A percentile compares a stretch with the other conserved stretches of the same genome.
These are phyloP conservation scores for Oxytropis ochrocephala DNA, from an alignment of 306 rosid species.

Conservation along the genomic window DNA sequence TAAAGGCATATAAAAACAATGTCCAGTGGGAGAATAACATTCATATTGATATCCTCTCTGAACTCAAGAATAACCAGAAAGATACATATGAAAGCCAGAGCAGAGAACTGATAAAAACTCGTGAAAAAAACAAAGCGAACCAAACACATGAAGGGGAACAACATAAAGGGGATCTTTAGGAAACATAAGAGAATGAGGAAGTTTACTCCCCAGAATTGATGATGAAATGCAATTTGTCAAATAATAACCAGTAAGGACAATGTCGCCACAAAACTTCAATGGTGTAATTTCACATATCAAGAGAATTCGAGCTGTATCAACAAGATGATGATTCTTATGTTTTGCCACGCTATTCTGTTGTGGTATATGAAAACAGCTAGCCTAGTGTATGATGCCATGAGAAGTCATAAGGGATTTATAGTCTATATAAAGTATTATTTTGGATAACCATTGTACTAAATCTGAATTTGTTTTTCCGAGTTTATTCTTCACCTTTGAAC, in stretches of 20 bases:
- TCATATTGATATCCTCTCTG: no score
- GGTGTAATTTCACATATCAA: neutral
- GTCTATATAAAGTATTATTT: no score
- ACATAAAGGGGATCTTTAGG: neutral
- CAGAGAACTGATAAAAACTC: neutral
- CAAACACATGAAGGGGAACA: neutral
- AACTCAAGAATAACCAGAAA: neutral
- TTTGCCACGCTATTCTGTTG: neutral
- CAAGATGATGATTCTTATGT: neutral
- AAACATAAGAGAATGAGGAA: neutral
- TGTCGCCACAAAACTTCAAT: neutral
- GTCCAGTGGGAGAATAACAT: neutral
- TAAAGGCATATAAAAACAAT: neutral
- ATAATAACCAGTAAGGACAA: neutral
- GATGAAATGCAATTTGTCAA: neutral
- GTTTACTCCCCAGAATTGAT: neutral
- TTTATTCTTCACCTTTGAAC: no score
- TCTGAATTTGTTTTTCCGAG: no score
- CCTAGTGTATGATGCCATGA: neutral
- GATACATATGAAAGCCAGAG: neutral
- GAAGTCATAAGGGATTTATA: no score
- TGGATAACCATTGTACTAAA: no score
- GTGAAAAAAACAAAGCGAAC: neutral
- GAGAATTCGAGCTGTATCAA: neutral
- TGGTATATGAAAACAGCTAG: neutral